Conservation (phyloP, 495 filamentous ascomycete genomes). For the Polyplosphaeria fusca region DNA sequence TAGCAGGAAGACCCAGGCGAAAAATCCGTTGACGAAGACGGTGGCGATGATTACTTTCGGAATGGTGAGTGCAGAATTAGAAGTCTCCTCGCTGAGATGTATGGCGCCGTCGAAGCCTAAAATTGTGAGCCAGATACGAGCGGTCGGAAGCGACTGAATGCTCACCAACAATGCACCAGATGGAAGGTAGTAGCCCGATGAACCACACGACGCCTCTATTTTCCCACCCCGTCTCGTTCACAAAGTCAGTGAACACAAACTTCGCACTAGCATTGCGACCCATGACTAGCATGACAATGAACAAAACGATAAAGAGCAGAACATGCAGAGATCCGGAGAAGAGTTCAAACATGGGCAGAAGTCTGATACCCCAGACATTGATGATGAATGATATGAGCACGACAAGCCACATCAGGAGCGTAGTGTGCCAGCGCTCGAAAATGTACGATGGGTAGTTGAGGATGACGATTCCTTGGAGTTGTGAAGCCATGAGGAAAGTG, state of each 20-base stretch:
- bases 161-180: slow-evolving; percentile 11
- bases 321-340: slow-evolving; percentile 6
- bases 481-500: slow-evolving; percentile 39
- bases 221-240: slow-evolving; percentile 9
- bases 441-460: slow-evolving; percentile 33
- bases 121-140: background rate
- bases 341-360: slow-evolving; percentile 8
- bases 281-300: slow-evolving; percentile 3
- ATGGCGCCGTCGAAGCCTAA: slow-evolving; percentile 25
- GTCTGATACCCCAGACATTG: slow-evolving; percentile 5
- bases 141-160: background rate
- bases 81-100: slow-evolving; percentile 25
- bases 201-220: background rate
- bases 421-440: slow-evolving; percentile 23
- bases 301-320: slow-evolving; percentile 8
- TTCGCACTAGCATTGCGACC: slow-evolving; percentile 3
- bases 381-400: background rate
- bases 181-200: slow-evolving; percentile 17
- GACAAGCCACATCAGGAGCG: slow-evolving; percentile 15
- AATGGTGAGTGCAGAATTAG: slow-evolving; percentile 2
- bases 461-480: slow-evolving; percentile 45
- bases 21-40: slow-evolving; percentile 5
- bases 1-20: slow-evolving; percentile 9
- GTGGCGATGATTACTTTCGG: slow-evolving; percentile 8
- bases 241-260: slow-evolving; percentile 7